phyloP scores from a whole-genome alignment of 352 stramenopile species.

The Phytophthora sp. region DNA sequence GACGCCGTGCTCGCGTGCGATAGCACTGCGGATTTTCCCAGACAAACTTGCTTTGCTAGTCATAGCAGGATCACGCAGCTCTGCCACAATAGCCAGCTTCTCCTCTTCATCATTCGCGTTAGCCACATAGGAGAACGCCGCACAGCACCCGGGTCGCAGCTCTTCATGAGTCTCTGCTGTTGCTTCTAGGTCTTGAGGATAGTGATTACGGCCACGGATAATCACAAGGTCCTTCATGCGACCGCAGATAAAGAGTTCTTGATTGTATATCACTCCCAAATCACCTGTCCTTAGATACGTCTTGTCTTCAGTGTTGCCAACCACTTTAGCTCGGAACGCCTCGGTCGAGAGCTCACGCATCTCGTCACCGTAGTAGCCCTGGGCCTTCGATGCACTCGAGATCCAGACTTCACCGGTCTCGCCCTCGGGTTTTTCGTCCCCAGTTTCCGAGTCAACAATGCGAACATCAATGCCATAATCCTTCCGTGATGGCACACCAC shows the following conservation, averaged over 20 bases:
- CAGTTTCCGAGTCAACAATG: slow-evolving; percentile 92
- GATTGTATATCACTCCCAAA: slow-evolving; percentile 96
- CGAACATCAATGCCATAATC: slow-evolving; percentile 92
- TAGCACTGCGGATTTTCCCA: slow-evolving; percentile 64
- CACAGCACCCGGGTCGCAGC: slow-evolving; percentile 94
- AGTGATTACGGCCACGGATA: slow-evolving; percentile 98
- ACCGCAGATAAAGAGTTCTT: slow-evolving; percentile 98
- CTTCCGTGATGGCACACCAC: slow-evolving; percentile 86
- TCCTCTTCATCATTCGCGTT: slow-evolving; percentile 57
- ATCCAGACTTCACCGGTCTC: slow-evolving; percentile 92
- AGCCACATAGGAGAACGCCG: slow-evolving; percentile 90
- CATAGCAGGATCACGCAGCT: slow-evolving; percentile 73
- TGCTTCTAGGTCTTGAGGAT: slow-evolving; percentile 98
- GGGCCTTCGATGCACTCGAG: slow-evolving; percentile 90
- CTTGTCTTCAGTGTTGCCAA: slow-evolving; percentile 28
- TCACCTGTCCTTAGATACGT: slow-evolving; percentile 96
- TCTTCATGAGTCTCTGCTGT: slow-evolving; percentile 87
- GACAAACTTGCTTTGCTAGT: slow-evolving; percentile 80
- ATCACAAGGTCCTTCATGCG: slow-evolving; percentile 99
- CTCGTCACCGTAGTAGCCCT: slow-evolving; percentile 91
- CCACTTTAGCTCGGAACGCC: slow-evolving; percentile 90
- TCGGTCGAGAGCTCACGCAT: slow-evolving; percentile 83
- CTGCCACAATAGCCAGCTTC: slow-evolving; percentile 73
- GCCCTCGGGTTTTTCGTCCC: slow-evolving; percentile 47
- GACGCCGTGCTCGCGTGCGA: slow-evolving; percentile 87